Evolutionary conservation across 2,329 filamentous ascomycete genomes (phyloP), one percentile per base, ranked within the genome.

Genomic region (Ilyonectria sp.): DNA sequence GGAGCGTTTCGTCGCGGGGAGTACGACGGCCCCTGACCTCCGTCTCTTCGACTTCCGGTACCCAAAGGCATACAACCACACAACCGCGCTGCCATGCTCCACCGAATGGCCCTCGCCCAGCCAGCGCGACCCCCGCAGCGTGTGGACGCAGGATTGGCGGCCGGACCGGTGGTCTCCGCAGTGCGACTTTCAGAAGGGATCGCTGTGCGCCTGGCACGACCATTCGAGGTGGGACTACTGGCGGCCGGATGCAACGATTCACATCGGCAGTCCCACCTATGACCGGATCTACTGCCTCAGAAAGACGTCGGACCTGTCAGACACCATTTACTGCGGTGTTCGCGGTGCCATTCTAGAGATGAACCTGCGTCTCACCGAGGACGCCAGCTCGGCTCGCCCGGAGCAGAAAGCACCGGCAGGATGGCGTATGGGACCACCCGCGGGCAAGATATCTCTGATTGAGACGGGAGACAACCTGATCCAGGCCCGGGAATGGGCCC

Each of bases 1-100:
- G 1, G 84, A 88, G 55, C 81, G 85, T 13, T 89, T 89, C 65
- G 74, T 89, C 4, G 82, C 82, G 0, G 87, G 86, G 3, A 85
- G 82, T 70, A 83, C 83, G 40, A 78, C 79, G 17, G 79, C 80
- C 4, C 78, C 82, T 0, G 79, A 81, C 10, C 68, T 89, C 61
- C 85, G 86, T 59, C 75, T 88, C 35, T 89, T 89, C 65, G 87
- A 89, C 79, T 86, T 87, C 61, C 86, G 87, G 11, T 86, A 84
- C 78, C 76, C 82, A 0, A 84, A 80, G 68, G 69, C 77, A 3
- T 89, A 89, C 69, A 77, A 83, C 61, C 83, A 89, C 76, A 85
- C 85, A 3, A 78, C 82, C 4, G 83, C 81, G 5, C 78, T 88
- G 11, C 80, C 85, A 0, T 89, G 87, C 72, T 79, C 81, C 6